These are phyloP conservation scores for Nematocida sp. DNA, from an alignment of 371 early-diverging fungal genomes.

Conservation along the genomic window DNA sequence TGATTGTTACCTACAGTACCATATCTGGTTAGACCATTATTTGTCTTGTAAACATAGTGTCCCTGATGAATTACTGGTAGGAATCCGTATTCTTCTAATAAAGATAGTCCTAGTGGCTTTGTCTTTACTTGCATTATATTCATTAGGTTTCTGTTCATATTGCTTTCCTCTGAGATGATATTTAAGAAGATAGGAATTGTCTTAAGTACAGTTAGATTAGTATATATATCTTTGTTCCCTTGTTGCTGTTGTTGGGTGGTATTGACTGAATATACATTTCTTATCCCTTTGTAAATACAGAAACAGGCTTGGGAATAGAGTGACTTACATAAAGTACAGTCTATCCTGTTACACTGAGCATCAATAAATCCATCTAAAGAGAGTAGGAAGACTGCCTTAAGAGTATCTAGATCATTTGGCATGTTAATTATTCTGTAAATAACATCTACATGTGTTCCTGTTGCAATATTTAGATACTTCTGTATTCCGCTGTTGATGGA, in stretches of 20 bases:
- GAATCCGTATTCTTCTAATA: no score
- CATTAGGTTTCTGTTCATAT: no score
- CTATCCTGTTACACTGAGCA: background rate
- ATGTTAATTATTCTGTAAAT: background rate
- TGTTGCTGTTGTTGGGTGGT: background rate
- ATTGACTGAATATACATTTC: background rate
- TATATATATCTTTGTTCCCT: no score
- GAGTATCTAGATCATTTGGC: background rate
- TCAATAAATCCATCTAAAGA: background rate
- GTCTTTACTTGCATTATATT: no score
- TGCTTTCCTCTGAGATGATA: no score
- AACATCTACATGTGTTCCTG: background rate
- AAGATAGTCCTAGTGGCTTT: no score
- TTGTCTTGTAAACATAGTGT: no score
- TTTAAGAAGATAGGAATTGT: no score
- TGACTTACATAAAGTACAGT: background rate
- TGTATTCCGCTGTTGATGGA: background rate
- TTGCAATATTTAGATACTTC: background rate
- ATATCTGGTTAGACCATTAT: no score
- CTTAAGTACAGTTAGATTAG: no score
- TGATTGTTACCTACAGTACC: no score
- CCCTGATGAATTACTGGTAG: no score
- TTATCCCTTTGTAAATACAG: background rate
- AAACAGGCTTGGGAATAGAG: constrained; percentile 5
- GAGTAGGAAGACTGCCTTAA: background rate